Conservation (phyloP, 2,329 filamentous ascomycete genomes). For the Colletotrichum sp. region DNA sequence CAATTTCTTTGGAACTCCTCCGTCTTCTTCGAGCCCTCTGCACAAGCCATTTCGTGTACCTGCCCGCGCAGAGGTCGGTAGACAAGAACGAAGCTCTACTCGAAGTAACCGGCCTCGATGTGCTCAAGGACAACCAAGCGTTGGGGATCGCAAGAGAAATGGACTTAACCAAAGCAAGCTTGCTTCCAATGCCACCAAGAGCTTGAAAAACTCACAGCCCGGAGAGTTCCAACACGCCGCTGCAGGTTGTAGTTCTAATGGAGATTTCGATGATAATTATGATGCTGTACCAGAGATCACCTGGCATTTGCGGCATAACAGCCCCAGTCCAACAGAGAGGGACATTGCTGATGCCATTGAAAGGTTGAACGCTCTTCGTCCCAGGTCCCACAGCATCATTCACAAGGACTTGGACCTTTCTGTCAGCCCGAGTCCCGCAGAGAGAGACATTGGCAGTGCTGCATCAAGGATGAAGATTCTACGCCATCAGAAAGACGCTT, state of each 20-base stretch:
- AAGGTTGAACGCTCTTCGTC: slow-evolving; percentile 2
- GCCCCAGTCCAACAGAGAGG: neutral
- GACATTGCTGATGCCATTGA: neutral
- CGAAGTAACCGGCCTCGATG: neutral
- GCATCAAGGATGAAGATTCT: neutral
- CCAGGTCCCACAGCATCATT: neutral
- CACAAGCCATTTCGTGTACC: neutral
- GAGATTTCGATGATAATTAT: neutral
- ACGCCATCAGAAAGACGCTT: neutral
- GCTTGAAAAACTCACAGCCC: neutral
- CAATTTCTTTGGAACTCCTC: neutral
- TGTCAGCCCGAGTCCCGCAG: neutral
- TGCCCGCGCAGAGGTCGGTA: neutral
- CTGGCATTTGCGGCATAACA: neutral
- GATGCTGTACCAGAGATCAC: neutral
- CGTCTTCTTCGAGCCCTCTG: slow-evolving; percentile 5
- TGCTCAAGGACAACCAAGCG: neutral
- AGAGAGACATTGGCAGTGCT: neutral
- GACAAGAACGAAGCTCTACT: neutral
- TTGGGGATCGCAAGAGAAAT: neutral
- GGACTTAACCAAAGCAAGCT: neutral
- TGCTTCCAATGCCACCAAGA: neutral
- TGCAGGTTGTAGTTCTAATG: neutral
- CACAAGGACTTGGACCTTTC: neutral
- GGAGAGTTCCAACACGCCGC: neutral